Conservation (phyloP, 495 filamentous ascomycete species). For the Aspergillus bertholletiae region DNA sequence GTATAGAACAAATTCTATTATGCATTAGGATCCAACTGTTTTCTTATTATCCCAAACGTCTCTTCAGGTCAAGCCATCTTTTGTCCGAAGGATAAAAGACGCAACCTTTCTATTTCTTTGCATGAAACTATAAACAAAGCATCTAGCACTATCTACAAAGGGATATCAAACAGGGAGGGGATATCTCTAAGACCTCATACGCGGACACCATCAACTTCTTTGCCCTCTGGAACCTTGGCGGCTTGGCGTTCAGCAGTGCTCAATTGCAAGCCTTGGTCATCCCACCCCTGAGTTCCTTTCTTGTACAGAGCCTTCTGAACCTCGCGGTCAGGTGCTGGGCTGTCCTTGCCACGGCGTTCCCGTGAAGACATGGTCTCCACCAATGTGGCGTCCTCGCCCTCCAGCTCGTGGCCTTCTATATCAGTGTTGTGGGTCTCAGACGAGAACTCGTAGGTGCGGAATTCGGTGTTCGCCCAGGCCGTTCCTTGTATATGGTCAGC, state of each 20-base stretch:
- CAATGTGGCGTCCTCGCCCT: slow-evolving; percentile 56
- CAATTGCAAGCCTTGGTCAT: slow-evolving; percentile 40
- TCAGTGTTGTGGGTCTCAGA: slow-evolving; percentile 37
- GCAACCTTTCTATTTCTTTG: neutral
- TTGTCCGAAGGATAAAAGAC: neutral
- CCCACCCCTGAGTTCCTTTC: slow-evolving; percentile 40
- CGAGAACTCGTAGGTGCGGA: slow-evolving; percentile 68
- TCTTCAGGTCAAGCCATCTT: neutral
- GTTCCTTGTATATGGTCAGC: slow-evolving; percentile 49
- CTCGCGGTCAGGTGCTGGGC: slow-evolving; percentile 31
- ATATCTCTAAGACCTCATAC: slow-evolving; percentile 18
- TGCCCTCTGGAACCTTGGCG: slow-evolving; percentile 32
- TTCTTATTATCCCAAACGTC: neutral
- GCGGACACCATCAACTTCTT: slow-evolving; percentile 33
- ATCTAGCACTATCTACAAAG: slow-evolving; percentile 3
- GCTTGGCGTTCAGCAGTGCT: slow-evolving; percentile 38
- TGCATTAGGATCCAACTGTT: neutral
- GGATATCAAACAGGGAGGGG: neutral
- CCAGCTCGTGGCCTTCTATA: slow-evolving; percentile 34
- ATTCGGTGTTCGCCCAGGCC: slow-evolving; percentile 83
- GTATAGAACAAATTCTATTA: neutral
- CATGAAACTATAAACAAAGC: neutral
- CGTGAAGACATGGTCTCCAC: slow-evolving; percentile 61
- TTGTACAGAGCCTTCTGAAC: slow-evolving; percentile 38
- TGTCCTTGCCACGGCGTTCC: slow-evolving; percentile 50